Evolutionary conservation across 2,329 filamentous ascomycete species (phyloP).

Genomic region (Podosphaera aphanis): DNA sequence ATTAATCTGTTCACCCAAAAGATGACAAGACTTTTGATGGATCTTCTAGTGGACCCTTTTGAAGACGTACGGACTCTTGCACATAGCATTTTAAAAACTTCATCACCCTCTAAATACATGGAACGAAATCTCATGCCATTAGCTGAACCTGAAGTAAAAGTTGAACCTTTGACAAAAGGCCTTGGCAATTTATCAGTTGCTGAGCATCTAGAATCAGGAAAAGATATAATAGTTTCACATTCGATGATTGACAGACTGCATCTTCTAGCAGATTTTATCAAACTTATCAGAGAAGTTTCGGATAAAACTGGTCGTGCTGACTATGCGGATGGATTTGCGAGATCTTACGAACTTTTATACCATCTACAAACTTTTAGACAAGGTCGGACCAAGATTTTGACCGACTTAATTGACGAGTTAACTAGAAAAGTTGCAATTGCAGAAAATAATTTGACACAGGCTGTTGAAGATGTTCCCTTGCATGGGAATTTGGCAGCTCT

Average conservation of each 20-base stretch:
- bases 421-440: constrained; percentile 41
- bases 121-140: background rate
- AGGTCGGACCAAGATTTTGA: constrained; percentile 27
- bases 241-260: background rate
- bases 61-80: constrained; percentile 59
- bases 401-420: constrained; percentile 33
- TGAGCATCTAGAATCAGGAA: background rate
- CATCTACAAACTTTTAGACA: constrained; percentile 25
- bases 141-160: background rate
- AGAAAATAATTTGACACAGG: constrained; percentile 37
- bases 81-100: constrained; percentile 26
- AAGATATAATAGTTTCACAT: background rate
- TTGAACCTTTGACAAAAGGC: background rate
- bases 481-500: constrained; percentile 49
- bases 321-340: constrained; percentile 75
- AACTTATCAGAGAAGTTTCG: constrained; percentile 32
- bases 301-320: constrained; percentile 61
- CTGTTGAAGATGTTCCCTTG: constrained; percentile 41
- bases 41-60: constrained; percentile 71
- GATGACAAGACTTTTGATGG: constrained; percentile 43
- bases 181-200: background rate
- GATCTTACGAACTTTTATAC: constrained; percentile 48
- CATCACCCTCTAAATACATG: constrained; percentile 18
- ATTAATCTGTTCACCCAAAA: constrained; percentile 20
- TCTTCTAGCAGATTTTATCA: constrained; percentile 24